Base-by-base conservation (phyloP, 495 filamentous ascomycete species). In the Xylaria bambusicola region DNA sequence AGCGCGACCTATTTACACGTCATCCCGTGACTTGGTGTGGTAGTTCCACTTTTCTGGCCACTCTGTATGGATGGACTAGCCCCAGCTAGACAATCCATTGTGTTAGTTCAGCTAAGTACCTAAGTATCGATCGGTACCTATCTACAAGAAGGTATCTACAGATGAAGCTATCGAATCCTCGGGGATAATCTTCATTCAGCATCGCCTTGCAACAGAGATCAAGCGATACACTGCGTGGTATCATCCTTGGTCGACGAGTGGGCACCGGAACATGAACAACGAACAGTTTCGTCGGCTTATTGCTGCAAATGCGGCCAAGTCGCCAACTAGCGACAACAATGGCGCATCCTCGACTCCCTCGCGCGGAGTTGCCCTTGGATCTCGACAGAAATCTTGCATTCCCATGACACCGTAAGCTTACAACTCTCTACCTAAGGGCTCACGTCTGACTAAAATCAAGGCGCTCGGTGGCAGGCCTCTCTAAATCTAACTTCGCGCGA, bases 261-360 rank as follows among this genome's bases (percentile, higher is more conserved):
- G 49, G 24, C 4, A 29, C 41, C 38, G 54, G 36, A 63, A 48
- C 26, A 98, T 98, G 94, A 96, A 98, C 71, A 97, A 98, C 82
- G 83, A 90, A 17, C 91, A 98, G 70, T 98, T 98, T 70, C 92
- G 94, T 49, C 87, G 88, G 54, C 84, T 98, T n/a, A 69, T 98
- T 8, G 75, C 85, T 40, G 82, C 73, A 20, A 78, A 76, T 35
- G 57, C 71, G 8, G 62, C 68, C 41, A 81, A 77, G 65, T 66
- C 57, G 27, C 40, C 64, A 51, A 71, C 38, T 54, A 58, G 44
- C 50, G 61, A 53, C 63, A 69, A 64, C 58, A 71, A 75, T 73
- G 79, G 73, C 52, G 66, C 61, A 56, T 73, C 77, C 5, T 67
- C 56, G 62, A 65, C 66, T 47, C 70, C 71, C 46, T 71, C 59